phyloP scores from a whole-genome alignment of 176 grass and related monocot genomes.

The Bromus sterilis region DNA sequence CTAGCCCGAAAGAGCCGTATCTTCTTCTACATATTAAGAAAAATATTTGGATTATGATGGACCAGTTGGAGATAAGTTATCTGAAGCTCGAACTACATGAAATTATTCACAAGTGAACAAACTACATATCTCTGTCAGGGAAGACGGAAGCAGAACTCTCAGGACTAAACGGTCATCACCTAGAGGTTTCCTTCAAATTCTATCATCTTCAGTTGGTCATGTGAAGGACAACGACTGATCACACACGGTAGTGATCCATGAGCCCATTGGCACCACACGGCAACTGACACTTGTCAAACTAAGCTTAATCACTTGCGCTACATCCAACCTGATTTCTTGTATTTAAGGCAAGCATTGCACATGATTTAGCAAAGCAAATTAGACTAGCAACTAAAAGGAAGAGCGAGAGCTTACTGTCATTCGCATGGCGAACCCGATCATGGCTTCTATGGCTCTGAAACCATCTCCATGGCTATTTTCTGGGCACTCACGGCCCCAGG shows the following conservation, averaged over 20 bases:
- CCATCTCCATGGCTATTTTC: slow-evolving; percentile 17
- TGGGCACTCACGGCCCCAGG: background rate
- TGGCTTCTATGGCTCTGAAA: slow-evolving; percentile 27
- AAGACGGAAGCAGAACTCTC: background rate
- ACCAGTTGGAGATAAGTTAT: background rate
- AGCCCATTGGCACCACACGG: slow-evolving; percentile 1
- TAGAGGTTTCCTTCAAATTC: slow-evolving; percentile 42
- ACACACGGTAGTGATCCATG: background rate
- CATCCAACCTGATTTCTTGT: slow-evolving; percentile 9
- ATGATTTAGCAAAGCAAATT: background rate
- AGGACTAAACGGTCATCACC: slow-evolving; percentile 10
- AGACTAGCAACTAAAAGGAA: slow-evolving; percentile 2
- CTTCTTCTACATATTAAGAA: background rate
- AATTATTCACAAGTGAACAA: background rate
- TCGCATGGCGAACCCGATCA: background rate
- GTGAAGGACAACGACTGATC: slow-evolving; percentile 16
- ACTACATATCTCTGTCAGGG: background rate
- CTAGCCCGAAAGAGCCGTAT: background rate
- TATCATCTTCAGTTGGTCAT: slow-evolving; percentile 12
- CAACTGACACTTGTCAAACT: slow-evolving; percentile 31
- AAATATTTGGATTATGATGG: background rate
- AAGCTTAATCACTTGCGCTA: background rate
- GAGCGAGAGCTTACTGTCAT: background rate
- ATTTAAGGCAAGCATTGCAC: slow-evolving; percentile 13
- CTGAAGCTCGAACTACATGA: background rate